These are phyloP conservation scores for Calonectria fujianensis DNA, from an alignment of 2,329 filamentous ascomycete species.

Conservation along the genomic window DNA sequence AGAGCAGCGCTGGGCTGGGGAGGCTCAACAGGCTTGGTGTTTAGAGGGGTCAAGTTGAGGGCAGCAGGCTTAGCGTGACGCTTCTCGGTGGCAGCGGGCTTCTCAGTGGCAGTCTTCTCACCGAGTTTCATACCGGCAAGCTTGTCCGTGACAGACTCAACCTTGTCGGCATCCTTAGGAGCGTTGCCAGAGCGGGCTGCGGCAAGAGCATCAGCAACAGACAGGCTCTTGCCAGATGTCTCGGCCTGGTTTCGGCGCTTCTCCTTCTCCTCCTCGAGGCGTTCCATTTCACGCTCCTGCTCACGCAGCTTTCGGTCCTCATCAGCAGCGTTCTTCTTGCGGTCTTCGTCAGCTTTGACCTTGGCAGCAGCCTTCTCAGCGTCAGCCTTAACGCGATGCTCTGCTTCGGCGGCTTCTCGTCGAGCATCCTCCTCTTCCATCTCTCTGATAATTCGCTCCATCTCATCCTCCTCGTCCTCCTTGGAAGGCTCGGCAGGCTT, in stretches of 20 bases:
- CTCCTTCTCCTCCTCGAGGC: slow-evolving; percentile 82
- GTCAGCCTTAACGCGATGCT: slow-evolving; percentile 68
- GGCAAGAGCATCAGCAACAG: slow-evolving; percentile 72
- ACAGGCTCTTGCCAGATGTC: slow-evolving; percentile 67
- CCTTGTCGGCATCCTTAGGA: slow-evolving; percentile 57
- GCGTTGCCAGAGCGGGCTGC: slow-evolving; percentile 65
- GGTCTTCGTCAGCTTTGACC: slow-evolving; percentile 68
- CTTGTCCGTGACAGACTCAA: slow-evolving; percentile 68
- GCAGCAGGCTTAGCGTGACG: slow-evolving; percentile 84
- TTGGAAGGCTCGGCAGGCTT: slow-evolving; percentile 56
- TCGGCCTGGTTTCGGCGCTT: slow-evolving; percentile 72
- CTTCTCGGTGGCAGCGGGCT: slow-evolving; percentile 75
- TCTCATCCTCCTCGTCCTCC: slow-evolving; percentile 70
- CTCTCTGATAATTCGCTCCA: slow-evolving; percentile 77
- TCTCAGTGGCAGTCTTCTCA: slow-evolving; percentile 67
- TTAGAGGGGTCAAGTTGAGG: slow-evolving; percentile 89
- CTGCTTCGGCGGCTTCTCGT: slow-evolving; percentile 69
- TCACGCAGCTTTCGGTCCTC: slow-evolving; percentile 81
- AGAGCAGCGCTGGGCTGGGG: slow-evolving; percentile 95
- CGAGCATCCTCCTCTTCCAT: slow-evolving; percentile 75
- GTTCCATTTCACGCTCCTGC: slow-evolving; percentile 83
- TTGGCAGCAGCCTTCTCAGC: slow-evolving; percentile 68
- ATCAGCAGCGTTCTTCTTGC: slow-evolving; percentile 70
- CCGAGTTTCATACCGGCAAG: slow-evolving; percentile 71
- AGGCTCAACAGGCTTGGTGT: slow-evolving; percentile 90